Evolutionary conservation across 768 basidiomycete genomes (phyloP).

Genomic region (Calocybe gangraenosa): DNA sequence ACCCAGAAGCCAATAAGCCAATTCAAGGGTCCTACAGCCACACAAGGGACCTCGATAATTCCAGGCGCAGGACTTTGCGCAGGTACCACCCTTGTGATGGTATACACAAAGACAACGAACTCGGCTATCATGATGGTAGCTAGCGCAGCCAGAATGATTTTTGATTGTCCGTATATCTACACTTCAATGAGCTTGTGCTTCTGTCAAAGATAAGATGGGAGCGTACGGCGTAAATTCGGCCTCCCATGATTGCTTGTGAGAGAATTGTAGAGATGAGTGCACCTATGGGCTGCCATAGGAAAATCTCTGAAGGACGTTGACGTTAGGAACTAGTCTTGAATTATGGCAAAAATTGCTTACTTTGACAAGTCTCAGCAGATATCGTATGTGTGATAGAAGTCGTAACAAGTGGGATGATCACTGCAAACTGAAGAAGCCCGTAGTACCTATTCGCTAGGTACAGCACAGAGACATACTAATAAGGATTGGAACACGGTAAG

Average conservation of each 20-base stretch:
- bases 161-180: slow-evolving; percentile 4
- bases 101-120: slow-evolving; percentile 15
- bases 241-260: slow-evolving; percentile 22
- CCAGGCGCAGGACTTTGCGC: slow-evolving; percentile 11
- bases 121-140: slow-evolving; percentile 11
- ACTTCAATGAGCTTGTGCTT: neutral
- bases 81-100: slow-evolving; percentile 16
- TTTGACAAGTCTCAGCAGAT: slow-evolving; percentile 13
- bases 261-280: slow-evolving; percentile 21
- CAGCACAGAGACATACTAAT: slow-evolving; percentile 14
- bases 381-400: slow-evolving; percentile 15
- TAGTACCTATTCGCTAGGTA: slow-evolving; percentile 22
- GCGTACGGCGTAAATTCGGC: slow-evolving; percentile 21
- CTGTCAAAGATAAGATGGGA: neutral
- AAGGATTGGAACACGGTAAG: neutral
- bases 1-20: slow-evolving; percentile 23
- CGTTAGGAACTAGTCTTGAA: neutral
- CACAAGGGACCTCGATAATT: slow-evolving; percentile 15
- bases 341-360: slow-evolving; percentile 4
- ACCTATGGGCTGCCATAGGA: slow-evolving; percentile 21
- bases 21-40: slow-evolving; percentile 18
- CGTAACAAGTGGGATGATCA: slow-evolving; percentile 10
- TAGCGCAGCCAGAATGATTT: slow-evolving; percentile 11
- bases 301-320: slow-evolving; percentile 14
- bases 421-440: slow-evolving; percentile 19